Evolutionary conservation across 108 stramenopile genomes (phyloP).

Genomic region (Epithemia pelagica): DNA sequence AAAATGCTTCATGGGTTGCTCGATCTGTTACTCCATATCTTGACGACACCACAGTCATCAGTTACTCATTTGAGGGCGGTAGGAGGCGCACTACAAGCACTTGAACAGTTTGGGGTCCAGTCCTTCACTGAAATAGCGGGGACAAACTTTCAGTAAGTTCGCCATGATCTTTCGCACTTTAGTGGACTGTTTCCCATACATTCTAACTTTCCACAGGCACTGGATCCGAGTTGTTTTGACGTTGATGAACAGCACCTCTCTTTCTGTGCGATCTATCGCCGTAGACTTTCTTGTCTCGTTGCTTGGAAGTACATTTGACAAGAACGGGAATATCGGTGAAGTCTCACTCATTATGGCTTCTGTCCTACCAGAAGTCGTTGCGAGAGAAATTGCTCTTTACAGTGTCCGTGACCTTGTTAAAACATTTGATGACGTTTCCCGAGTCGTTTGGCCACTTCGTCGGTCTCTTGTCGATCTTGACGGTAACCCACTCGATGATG

Average conservation of each 20-base stretch:
- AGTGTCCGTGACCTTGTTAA: constrained; percentile 51
- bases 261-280: constrained; percentile 84
- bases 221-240: constrained; percentile 68
- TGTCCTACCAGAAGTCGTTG: constrained; percentile 73
- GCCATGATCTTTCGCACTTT: neutral
- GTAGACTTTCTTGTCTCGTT: constrained; percentile 80
- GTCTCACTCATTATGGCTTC: constrained; percentile 48
- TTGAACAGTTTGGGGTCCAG: constrained; percentile 72
- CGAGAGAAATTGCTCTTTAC: constrained; percentile 74
- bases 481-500: constrained; percentile 76
- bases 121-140: constrained; percentile 56
- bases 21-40: constrained; percentile 68
- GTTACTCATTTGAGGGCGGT: constrained; percentile 75
- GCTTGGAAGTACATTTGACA: constrained; percentile 54
- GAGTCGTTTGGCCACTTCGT: constrained; percentile 73
- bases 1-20: constrained; percentile 54
- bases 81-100: constrained; percentile 70
- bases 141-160: constrained; percentile 34
- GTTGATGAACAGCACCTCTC: constrained; percentile 74
- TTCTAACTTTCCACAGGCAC: constrained; percentile 17
- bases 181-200: neutral
- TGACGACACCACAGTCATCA: constrained; percentile 75
- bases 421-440: constrained; percentile 48
- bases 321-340: constrained; percentile 58
- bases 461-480: constrained; percentile 78